Evolutionary conservation across 495 filamentous ascomycete species (phyloP).

Genomic region (Penicillium robsamsonii): DNA sequence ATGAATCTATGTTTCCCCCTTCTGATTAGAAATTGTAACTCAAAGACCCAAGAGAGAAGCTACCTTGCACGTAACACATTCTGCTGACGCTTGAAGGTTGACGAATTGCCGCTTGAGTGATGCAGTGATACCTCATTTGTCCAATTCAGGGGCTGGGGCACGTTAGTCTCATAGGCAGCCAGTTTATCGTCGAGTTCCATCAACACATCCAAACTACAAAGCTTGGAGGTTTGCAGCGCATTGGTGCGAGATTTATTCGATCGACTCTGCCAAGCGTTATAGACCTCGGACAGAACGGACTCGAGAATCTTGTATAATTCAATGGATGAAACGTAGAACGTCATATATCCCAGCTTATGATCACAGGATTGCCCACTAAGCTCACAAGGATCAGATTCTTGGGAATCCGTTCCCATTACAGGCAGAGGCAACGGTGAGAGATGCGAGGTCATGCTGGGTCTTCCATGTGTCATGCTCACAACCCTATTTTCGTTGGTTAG

Average conservation of each 20-base stretch:
- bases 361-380: slow-evolving; percentile 25
- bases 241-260: slow-evolving; percentile 15
- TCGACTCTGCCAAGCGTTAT: slow-evolving; percentile 37
- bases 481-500: slow-evolving; percentile 28
- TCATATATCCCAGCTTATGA: slow-evolving; percentile 26
- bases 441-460: slow-evolving; percentile 46
- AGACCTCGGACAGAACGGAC: slow-evolving; percentile 43
- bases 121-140: slow-evolving; percentile 13
- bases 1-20: slow-evolving; percentile 34
- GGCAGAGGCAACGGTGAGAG: slow-evolving; percentile 35
- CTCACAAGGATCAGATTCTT: slow-evolving; percentile 23
- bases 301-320: slow-evolving; percentile 44
- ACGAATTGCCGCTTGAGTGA: slow-evolving; percentile 7
- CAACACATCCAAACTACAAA: slow-evolving; percentile 38
- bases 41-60: background rate
- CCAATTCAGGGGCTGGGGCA: slow-evolving; percentile 42
- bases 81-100: slow-evolving; percentile 35
- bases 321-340: slow-evolving; percentile 43
- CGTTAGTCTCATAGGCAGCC: slow-evolving; percentile 32
- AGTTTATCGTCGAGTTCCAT: slow-evolving; percentile 43
- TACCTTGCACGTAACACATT: slow-evolving; percentile 45
- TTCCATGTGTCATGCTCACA: slow-evolving; percentile 49
- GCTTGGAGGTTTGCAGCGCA: slow-evolving; percentile 12
- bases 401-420: slow-evolving; percentile 14
- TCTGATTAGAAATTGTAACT: slow-evolving; percentile 2